A percentile compares a stretch with the other conserved stretches of the same genome.
These are phyloP conservation scores for Russula ochroleuca DNA, from an alignment of 768 basidiomycete species.

Conservation along the genomic window DNA sequence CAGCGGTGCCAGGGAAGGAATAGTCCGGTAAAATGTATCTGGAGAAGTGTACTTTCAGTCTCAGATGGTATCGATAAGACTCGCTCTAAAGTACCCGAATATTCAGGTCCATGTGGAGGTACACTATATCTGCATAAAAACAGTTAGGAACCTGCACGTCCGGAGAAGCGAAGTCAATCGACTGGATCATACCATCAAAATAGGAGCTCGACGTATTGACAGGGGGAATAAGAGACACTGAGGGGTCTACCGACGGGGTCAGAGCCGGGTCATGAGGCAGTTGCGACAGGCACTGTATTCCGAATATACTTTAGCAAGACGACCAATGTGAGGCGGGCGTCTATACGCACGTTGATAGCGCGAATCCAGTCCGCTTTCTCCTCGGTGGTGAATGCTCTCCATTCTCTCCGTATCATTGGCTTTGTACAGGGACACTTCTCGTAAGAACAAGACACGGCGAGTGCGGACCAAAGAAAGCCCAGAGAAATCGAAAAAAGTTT, in stretches of 20 bases:
- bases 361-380: constrained; percentile 30
- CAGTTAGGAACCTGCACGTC: not conserved
- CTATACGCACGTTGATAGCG: constrained; percentile 29
- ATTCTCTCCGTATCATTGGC: constrained; percentile 29
- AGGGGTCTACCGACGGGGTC: constrained; percentile 11
- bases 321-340: not conserved
- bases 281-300: constrained; percentile 11
- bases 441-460: not conserved
- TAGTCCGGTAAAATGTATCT: constrained; percentile 31
- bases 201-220: constrained; percentile 26
- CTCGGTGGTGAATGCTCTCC: constrained; percentile 24
- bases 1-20: constrained; percentile 35
- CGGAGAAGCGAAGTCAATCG: not conserved
- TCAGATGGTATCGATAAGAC: not conserved
- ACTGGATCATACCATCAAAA: constrained; percentile 20
- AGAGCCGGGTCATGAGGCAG: constrained; percentile 26
- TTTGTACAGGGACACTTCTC: constrained; percentile 10
- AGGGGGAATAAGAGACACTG: constrained; percentile 20
- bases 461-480: not conserved
- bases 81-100: constrained; percentile 15
- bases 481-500: not conserved
- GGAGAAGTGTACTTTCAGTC: not conserved
- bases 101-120: constrained; percentile 33
- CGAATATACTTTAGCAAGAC: not conserved
- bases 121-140: constrained; percentile 26